These are phyloP conservation scores for Leccinum angustisporum DNA, from an alignment of 1,284 basidiomycete genomes.

Conservation along the genomic window DNA sequence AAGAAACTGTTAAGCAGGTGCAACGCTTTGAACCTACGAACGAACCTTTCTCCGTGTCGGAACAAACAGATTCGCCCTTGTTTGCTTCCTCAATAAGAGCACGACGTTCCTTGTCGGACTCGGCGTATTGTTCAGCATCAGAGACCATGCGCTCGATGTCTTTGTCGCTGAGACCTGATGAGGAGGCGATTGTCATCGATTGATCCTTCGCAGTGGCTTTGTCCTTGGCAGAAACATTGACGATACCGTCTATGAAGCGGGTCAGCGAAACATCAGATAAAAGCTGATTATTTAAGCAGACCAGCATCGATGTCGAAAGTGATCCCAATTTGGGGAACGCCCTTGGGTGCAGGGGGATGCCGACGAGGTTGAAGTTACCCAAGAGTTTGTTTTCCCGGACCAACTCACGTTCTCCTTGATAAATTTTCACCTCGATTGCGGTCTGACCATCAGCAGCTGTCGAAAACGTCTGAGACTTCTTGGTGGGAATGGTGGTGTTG, in stretches of 20 bases:
- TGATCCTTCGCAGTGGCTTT: constrained; percentile 98
- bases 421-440: constrained; percentile 97
- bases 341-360: constrained; percentile 98
- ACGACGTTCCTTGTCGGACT: constrained; percentile 87
- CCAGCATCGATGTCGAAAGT: constrained; percentile 99
- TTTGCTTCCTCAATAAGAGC: constrained; percentile 95
- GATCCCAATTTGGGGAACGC: constrained; percentile 98
- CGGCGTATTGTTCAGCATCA: constrained; percentile 93
- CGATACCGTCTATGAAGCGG: constrained; percentile 74
- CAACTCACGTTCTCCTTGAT: constrained; percentile 97
- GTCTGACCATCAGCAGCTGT: constrained; percentile 97
- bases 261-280: constrained; percentile 1
- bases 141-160: constrained; percentile 98
- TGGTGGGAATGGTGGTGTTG: constrained; percentile 99
- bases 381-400: constrained; percentile 99
- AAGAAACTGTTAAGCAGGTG: constrained; percentile 6
- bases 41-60: constrained; percentile 93
- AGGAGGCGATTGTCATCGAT: constrained; percentile 96
- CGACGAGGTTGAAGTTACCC: constrained; percentile 98
- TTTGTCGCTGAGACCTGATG: constrained; percentile 93
- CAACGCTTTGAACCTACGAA: not conserved
- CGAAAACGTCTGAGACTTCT: constrained; percentile 99
- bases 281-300: constrained; percentile 32
- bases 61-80: constrained; percentile 92
- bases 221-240: constrained; percentile 96